These are phyloP conservation scores for Gossypium aridum DNA, from an alignment of 441 rosid species.

Conservation along the genomic window DNA sequence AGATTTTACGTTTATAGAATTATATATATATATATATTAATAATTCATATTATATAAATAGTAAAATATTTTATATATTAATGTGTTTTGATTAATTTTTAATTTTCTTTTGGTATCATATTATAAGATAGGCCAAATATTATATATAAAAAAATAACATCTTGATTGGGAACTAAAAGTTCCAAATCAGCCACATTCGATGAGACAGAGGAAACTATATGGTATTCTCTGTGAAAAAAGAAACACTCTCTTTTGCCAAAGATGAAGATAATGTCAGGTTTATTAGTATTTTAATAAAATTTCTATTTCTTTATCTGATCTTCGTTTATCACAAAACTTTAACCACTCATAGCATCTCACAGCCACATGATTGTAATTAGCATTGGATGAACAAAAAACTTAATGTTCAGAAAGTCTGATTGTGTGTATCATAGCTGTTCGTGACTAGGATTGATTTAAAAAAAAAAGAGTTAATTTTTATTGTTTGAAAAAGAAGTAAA, in stretches of 20 bases:
- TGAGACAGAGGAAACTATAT: not conserved
- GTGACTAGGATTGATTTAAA: not conserved
- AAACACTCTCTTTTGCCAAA: not conserved
- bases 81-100: no score
- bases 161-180: not conserved
- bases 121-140: no score
- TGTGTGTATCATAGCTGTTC: not conserved
- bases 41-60: no score
- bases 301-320: not conserved
- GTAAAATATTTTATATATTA: no score
- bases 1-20: no score
- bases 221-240: not conserved
- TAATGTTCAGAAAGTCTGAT: not conserved
- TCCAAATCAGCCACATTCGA: not conserved
- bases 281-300: not conserved
- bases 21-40: no score
- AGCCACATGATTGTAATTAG: not conserved
- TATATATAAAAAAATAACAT: not conserved
- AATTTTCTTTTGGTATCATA: no score
- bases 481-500: not conserved
- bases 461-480: no score
- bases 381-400: not conserved
- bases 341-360: constrained; percentile 13
- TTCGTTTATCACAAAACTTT: not conserved
- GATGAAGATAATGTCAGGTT: not conserved